These are phyloP conservation scores for Coemansia sp. DNA, from an alignment of 192 early-diverging fungal genomes.

Conservation along the genomic window DNA sequence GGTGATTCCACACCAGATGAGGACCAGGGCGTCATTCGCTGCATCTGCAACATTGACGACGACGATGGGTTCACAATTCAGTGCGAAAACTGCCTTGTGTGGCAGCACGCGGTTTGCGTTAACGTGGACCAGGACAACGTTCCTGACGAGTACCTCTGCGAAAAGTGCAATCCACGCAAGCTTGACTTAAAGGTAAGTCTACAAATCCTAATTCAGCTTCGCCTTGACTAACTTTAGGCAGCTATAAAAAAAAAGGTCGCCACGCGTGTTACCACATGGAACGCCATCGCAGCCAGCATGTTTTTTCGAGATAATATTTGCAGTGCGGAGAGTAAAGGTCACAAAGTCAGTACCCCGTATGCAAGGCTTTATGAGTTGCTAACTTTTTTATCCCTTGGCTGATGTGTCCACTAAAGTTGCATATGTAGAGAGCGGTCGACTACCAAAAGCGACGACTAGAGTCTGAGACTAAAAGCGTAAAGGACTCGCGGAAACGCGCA, in stretches of 20 bases:
- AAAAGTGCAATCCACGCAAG: conserved; percentile 75
- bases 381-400: background rate
- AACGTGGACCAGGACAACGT: conserved; percentile 68
- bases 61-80: conserved; percentile 99
- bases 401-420: background rate
- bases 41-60: conserved; percentile 86
- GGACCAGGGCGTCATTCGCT: conserved; percentile 91
- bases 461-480: conserved; percentile 32
- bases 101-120: conserved; percentile 96
- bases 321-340: background rate
- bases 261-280: conserved; percentile 6
- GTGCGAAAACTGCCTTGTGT: conserved; percentile 91
- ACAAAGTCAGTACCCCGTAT: background rate
- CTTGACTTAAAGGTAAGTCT: conserved; percentile 58
- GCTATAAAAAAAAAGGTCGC: background rate
- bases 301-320: background rate
- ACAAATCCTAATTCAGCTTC: background rate
- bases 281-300: too few species aligned
- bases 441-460: conserved; percentile 52
- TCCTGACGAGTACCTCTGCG: conserved; percentile 88
- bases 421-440: conserved; percentile 44
- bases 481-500: conserved; percentile 42
- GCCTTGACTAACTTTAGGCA: background rate
- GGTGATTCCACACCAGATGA: conserved; percentile 55
- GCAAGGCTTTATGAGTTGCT: background rate